Evolutionary conservation across 1,284 basidiomycete genomes (phyloP), one percentile per base, ranked within the genome.

Genomic region (Somion occarium): DNA sequence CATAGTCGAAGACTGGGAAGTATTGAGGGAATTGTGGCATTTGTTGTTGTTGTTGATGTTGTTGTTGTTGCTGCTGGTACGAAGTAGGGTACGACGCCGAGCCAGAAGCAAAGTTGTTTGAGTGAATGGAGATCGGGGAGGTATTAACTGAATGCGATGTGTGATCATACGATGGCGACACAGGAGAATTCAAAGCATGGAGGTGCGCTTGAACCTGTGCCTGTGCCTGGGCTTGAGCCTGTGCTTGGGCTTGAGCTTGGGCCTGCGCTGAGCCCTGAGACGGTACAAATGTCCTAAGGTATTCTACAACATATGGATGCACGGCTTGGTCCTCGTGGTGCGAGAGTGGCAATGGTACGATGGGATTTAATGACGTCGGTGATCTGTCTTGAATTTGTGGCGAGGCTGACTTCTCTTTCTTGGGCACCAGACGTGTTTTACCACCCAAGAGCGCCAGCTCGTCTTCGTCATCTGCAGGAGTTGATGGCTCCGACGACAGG

Each of bases 1-100:
- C 22, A 63, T 89, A 88, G 61, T 88, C 87, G 58, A 85, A 88
- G 26, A 88, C 86, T 1, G 84, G 78, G 73, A 89, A 88, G 59
- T 88, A 89, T 56, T 76, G 76, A 7, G 86, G 86, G 67, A 82
- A 80, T 37, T 58, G 55, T 42, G 47, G 38, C 43, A 63, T 48
- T 7, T 56, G 60, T 18, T 64, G 60, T 59, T 64, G 56, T 27
- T 59, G 61, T 47, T 49, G 30, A 22, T 34, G 53, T 48, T 7
- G 41, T 23, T 24, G 44, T 34, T 19, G 50, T 27, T 39, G 49
- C 7, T 52, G 44, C 47, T 45, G 47, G 15, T 34, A 34, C 38
- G 41, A 46, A 48, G 52, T 26, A 41, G 53, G 23, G 25, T 54
- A 5, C 20, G 45, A 19, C 44, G 49, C 42, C 52, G 54, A 39